Evolutionary conservation across 1,139 yeast genomes (phyloP), one percentile per base, ranked within the genome.

Genomic region (Hyphopichia buzzinii): DNA sequence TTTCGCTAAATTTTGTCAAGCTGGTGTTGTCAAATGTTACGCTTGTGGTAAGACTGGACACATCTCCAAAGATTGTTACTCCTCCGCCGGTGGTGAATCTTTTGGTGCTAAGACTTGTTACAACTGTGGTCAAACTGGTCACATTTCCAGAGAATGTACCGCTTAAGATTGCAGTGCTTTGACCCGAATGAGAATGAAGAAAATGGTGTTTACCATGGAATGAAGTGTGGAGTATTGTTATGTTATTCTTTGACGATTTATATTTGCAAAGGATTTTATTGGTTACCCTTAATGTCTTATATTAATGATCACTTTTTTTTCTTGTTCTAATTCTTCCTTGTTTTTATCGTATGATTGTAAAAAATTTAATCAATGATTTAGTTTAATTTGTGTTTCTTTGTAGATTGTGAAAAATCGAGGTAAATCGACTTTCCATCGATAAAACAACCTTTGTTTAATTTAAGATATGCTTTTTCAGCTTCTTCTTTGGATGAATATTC

Each of bases 41-140:
- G 86, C 94, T 41, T 89, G 97, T 67, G 96, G 96, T 51, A 82
- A 84, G 64, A 72, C 77, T 47, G 96, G 96, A 38, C 97, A 89
- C 70, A 76, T 88, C 52, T 82, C 94, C 47, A 86, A 80, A 64
- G 95, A 85, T 49, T 89, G 97, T 67, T 65, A 77, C 49, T 66
- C 77, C 37, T 48, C 69, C 39, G 67, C 64, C 36, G 74, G 71
- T 41, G 61, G 64, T 17, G 54, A 55, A 36, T 55, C 53, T 47
- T 56, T 48, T 44, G 54, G 62, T 40, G 64, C 72, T 50, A 77
- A 77, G 61, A 56, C 73, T 44, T 71, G 76, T 59, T 71, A 71
- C 66, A 67, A 62, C 53, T 62, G 68, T 54, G 68, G 68, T 40
- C 47, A 59, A 42, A 31, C 59, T 29, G 68, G 67, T 30, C 68